A percentile compares a stretch with the other conserved stretches of the same genome.
These are phyloP conservation scores for Penicillium pulvis DNA, from an alignment of 495 filamentous ascomycete species.

Conservation along the genomic window DNA sequence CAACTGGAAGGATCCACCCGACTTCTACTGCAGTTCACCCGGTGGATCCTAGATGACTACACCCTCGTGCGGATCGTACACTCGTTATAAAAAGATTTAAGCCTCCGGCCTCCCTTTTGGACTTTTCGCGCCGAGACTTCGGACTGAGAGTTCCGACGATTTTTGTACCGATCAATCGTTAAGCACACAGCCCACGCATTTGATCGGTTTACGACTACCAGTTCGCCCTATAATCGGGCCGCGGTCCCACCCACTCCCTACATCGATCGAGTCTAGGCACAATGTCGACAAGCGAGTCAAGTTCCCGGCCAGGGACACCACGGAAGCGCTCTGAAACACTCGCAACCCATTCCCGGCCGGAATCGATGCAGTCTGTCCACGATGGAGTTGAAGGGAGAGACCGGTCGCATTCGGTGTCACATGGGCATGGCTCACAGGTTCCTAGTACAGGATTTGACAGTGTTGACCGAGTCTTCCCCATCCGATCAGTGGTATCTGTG, in stretches of 20 bases:
- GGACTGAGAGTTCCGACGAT: neutral
- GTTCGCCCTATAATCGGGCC: neutral
- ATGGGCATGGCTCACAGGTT: constrained; percentile 9
- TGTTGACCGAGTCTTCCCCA: constrained; percentile 76
- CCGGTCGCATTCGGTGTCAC: constrained; percentile 23
- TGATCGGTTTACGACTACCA: neutral
- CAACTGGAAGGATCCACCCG: constrained; percentile 10
- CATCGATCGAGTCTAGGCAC: neutral
- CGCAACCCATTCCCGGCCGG: constrained; percentile 1
- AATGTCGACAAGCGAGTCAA: neutral
- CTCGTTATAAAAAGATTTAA: constrained; percentile 8
- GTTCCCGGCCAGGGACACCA: constrained; percentile 13
- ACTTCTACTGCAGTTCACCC: constrained; percentile 5
- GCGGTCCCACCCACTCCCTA: neutral
- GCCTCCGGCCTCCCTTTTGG: constrained; percentile 1
- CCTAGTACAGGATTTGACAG: constrained; percentile 26
- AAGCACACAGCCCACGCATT: neutral
- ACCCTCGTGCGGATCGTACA: no score
- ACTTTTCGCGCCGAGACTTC: neutral
- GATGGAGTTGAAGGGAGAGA: constrained; percentile 16
- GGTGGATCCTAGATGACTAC: constrained; percentile 1
- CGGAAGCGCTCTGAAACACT: constrained; percentile 25
- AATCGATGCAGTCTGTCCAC: constrained; percentile 2
- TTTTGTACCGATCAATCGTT: neutral
- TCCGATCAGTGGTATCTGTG: constrained; percentile 79